Evolutionary conservation across 2,329 filamentous ascomycete species (phyloP).

Genomic region (Colletotrichum magnum): DNA sequence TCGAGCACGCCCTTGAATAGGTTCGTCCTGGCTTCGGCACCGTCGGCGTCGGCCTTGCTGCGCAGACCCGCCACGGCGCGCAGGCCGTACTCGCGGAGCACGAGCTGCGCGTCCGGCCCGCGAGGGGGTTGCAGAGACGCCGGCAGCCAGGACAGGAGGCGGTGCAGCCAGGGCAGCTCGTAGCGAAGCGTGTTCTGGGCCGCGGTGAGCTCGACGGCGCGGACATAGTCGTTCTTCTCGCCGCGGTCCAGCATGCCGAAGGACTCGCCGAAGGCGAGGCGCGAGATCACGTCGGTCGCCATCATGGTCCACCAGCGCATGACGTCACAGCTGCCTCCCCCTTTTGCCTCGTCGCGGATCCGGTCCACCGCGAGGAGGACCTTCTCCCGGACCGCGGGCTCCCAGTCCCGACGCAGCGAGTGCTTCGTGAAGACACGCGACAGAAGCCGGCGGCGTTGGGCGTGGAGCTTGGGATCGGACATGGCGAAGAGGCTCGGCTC

Average conservation of each 20-base stretch:
- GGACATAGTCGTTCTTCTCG: slow-evolving; percentile 31
- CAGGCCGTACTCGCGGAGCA: slow-evolving; percentile 12
- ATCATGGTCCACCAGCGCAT: slow-evolving; percentile 69
- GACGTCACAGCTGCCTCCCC: slow-evolving; percentile 57
- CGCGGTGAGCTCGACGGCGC: slow-evolving; percentile 20
- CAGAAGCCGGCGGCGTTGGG: slow-evolving; percentile 54
- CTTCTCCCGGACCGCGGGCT: slow-evolving; percentile 52
- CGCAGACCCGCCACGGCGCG: slow-evolving; percentile 16
- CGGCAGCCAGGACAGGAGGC: not conserved
- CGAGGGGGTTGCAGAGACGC: not conserved
- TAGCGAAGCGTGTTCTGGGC: slow-evolving; percentile 23
- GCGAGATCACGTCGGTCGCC: slow-evolving; percentile 67
- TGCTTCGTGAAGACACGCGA: slow-evolving; percentile 57
- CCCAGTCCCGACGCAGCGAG: slow-evolving; percentile 48
- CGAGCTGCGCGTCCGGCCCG: slow-evolving; percentile 3
- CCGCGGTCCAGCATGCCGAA: slow-evolving; percentile 64
- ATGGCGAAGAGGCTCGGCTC: slow-evolving; percentile 33
- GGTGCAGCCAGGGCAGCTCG: slow-evolving; percentile 17
- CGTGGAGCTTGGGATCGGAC: slow-evolving; percentile 26
- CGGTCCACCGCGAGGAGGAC: slow-evolving; percentile 56
- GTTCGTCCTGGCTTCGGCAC: not conserved
- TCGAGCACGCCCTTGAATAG: slow-evolving; percentile 21
- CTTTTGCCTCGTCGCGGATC: slow-evolving; percentile 59
- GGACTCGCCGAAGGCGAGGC: slow-evolving; percentile 68
- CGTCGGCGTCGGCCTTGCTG: not conserved